Evolutionary conservation across 352 stramenopile species (phyloP).

Genomic region (Phytophthora europaea): DNA sequence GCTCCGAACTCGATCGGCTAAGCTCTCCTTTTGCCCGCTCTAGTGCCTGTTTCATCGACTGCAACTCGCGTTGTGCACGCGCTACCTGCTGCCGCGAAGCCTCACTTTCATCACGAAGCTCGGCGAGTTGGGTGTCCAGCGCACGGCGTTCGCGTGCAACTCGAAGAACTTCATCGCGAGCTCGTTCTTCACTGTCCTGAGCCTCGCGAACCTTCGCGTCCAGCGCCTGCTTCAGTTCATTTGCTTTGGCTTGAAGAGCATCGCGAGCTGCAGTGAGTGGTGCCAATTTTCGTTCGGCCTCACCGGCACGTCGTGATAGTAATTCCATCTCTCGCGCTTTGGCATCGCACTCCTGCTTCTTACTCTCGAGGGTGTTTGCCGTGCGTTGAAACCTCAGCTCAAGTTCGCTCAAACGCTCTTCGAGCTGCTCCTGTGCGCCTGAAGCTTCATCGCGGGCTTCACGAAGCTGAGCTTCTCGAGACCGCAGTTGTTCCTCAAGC

Average conservation of each 20-base stretch:
- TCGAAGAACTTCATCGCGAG: conserved; percentile 57
- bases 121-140: conserved; percentile 53
- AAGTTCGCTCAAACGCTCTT: conserved; percentile 32
- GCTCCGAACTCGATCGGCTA: conserved; percentile 48
- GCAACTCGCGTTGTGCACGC: conserved; percentile 58
- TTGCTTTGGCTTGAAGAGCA: conserved; percentile 59
- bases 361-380: conserved; percentile 54
- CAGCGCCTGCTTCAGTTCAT: conserved; percentile 67
- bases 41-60: conserved; percentile 56
- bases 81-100: conserved; percentile 47
- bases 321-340: conserved; percentile 64
- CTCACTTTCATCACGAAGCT: conserved; percentile 70
- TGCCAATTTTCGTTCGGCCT: conserved; percentile 72
- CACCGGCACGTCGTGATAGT: conserved; percentile 50
- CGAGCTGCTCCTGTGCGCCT: conserved; percentile 29
- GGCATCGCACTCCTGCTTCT: conserved; percentile 70
- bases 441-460: conserved; percentile 34
- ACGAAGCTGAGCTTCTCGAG: conserved; percentile 33
- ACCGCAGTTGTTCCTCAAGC: conserved; percentile 59
- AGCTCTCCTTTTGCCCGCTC: conserved; percentile 73
- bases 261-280: conserved; percentile 62
- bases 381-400: conserved; percentile 34
- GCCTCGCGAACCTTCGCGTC: conserved; percentile 58
- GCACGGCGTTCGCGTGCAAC: conserved; percentile 68
- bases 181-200: conserved; percentile 62